Percentiles rank a stretch among this genome's conserved stretches.
phyloP scores from a whole-genome alignment of 2,329 filamentous ascomycete species.

The Pseudocercospora crystallina region DNA sequence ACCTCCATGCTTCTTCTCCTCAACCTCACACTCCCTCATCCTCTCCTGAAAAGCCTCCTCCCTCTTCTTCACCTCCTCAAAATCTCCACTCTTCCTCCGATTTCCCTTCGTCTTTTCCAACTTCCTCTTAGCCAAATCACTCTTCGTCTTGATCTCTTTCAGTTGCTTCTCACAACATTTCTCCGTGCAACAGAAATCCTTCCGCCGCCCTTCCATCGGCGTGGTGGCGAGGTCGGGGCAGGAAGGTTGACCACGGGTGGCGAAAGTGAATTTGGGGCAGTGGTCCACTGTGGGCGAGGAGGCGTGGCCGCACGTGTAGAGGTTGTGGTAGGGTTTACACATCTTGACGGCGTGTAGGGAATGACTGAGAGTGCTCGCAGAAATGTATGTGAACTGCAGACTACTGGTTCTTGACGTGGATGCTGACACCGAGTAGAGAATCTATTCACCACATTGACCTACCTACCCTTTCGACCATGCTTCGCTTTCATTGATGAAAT shows the following conservation, averaged over 20 bases:
- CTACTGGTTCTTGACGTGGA: too few species aligned
- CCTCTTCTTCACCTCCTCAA: slow-evolving; percentile 4
- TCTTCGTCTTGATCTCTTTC: slow-evolving; percentile 2
- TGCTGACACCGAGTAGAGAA: too few species aligned
- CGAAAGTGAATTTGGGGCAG: background rate
- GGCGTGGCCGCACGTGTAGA: slow-evolving; percentile 11
- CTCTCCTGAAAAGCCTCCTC: slow-evolving; percentile 1
- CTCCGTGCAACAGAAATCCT: slow-evolving; percentile 4
- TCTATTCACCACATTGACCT: too few species aligned
- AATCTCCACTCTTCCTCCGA: background rate
- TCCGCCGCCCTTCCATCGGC: slow-evolving; percentile 3
- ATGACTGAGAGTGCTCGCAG: too few species aligned
- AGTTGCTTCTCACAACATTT: slow-evolving; percentile 8
- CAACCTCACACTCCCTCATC: background rate
- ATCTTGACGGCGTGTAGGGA: slow-evolving; percentile 1
- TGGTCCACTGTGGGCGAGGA: slow-evolving; percentile 1
- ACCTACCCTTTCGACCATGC: too few species aligned
- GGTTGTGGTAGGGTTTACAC: slow-evolving; percentile 9
- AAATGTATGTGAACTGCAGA: too few species aligned
- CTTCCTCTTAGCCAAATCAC: slow-evolving; percentile 9
- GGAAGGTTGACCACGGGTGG: background rate
- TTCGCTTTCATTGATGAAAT: too few species aligned
- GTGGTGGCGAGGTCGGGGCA: background rate
- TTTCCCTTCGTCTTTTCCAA: slow-evolving; percentile 9
- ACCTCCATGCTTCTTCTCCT: slow-evolving; percentile 6